Conservation (phyloP, 2,329 filamentous ascomycete genomes). For the Trichoderma guizhouense region DNA sequence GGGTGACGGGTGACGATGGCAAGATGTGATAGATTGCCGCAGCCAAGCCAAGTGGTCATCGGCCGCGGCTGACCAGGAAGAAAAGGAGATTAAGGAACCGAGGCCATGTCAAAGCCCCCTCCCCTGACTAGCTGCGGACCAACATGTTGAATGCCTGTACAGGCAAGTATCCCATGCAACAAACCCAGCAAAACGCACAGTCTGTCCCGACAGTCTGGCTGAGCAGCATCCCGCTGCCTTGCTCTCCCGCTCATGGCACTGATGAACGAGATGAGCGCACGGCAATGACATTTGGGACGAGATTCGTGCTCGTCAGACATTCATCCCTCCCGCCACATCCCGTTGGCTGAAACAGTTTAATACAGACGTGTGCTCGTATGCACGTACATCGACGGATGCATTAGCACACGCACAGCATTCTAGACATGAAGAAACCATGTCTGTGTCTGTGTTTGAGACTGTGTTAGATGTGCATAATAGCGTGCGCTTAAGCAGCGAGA, state of each 20-base stretch:
- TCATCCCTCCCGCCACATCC: not conserved
- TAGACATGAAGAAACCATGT: not conserved
- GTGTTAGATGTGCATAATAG: not conserved
- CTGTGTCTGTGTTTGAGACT: slow-evolving; percentile 4
- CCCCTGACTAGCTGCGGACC: not conserved
- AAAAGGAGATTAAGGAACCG: not conserved
- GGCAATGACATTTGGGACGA: not conserved
- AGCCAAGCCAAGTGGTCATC: not conserved
- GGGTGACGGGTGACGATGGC: not conserved
- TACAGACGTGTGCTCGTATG: not conserved
- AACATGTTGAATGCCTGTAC: not conserved
- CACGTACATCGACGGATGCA: not conserved
- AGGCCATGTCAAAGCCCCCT: not conserved
- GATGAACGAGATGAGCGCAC: not conserved
- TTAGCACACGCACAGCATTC: not conserved
- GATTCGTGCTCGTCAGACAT: not conserved
- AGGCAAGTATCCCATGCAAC: not conserved
- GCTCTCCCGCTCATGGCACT: not conserved
- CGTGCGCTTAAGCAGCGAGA: not conserved
- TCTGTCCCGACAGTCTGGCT: not conserved
- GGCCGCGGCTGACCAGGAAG: not conserved
- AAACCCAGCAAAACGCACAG: not conserved
- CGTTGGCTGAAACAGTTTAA: not conserved
- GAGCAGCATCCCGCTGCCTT: not conserved
- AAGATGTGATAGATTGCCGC: not conserved